Percentiles rank a stretch among this genome's conserved stretches.
phyloP scores from a whole-genome alignment of 345 rosid species.

The Eutrema yunnanense region DNA sequence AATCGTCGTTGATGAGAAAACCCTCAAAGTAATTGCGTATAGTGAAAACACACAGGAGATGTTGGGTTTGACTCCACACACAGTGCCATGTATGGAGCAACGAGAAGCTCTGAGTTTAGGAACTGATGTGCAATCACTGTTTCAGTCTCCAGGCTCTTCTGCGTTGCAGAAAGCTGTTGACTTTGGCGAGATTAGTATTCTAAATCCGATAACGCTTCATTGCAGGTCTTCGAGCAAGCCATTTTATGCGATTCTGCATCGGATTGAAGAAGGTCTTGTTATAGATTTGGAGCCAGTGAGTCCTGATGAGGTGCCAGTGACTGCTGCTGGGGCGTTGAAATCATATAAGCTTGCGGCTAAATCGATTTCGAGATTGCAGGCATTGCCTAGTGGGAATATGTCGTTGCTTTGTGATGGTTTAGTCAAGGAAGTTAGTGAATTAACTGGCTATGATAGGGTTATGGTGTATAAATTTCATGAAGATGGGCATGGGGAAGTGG shows the following conservation, averaged over 20 bases:
- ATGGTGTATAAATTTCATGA: constrained; percentile 88
- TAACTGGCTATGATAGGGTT: constrained; percentile 78
- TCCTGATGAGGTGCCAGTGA: constrained; percentile 72
- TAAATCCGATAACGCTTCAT: constrained; percentile 68
- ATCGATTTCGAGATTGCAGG: constrained; percentile 76
- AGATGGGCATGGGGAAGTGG: constrained; percentile 89
- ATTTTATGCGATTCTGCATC: constrained; percentile 72
- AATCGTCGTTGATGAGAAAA: constrained; percentile 64
- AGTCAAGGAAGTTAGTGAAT: constrained; percentile 68
- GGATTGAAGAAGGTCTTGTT: constrained; percentile 63
- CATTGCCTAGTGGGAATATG: constrained; percentile 58
- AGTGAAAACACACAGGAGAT: constrained; percentile 76
- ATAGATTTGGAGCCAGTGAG: constrained; percentile 81
- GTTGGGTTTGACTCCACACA: constrained; percentile 65
- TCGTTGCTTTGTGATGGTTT: constrained; percentile 54
- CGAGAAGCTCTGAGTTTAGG: constrained; percentile 58
- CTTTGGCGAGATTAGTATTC: constrained; percentile 61
- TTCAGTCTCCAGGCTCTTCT: constrained; percentile 48
- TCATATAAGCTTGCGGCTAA: constrained; percentile 82
- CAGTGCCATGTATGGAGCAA: constrained; percentile 73
- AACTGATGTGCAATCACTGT: constrained; percentile 54
- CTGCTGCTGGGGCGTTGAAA: constrained; percentile 78
- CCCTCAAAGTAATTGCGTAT: constrained; percentile 50
- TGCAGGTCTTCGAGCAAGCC: constrained; percentile 66
- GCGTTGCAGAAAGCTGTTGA: constrained; percentile 69